Evolutionary conservation across 208 protist species (phyloP).

Genomic region (Leishmania aethiopica): DNA sequence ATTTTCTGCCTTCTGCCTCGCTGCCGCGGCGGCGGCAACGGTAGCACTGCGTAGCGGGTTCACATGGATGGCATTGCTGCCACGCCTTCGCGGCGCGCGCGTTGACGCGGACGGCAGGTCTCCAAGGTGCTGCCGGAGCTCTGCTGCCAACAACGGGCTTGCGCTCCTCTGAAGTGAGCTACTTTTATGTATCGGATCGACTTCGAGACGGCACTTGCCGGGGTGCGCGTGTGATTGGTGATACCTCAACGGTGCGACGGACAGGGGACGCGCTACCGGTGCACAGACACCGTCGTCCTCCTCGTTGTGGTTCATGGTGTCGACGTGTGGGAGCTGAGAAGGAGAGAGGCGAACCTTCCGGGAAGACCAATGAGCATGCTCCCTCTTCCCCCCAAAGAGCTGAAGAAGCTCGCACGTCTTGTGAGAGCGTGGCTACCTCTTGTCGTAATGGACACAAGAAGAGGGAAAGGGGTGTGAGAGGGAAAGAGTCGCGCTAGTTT

Average conservation of each 20-base stretch:
- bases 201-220: background rate
- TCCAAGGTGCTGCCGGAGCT: constrained; percentile 1
- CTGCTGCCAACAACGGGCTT: background rate
- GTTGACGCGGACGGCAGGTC: background rate
- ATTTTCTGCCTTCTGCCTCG: constrained; percentile 10
- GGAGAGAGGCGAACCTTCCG: background rate
- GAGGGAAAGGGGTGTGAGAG: background rate
- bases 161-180: background rate
- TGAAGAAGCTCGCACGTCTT: background rate
- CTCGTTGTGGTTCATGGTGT: background rate
- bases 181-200: background rate
- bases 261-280: background rate
- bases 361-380: background rate
- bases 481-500: background rate
- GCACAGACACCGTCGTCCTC: background rate
- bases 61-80: constrained; percentile 13
- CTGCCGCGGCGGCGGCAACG: constrained; percentile 6
- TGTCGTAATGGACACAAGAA: background rate
- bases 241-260: background rate
- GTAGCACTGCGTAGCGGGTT: constrained; percentile 5
- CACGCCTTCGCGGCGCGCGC: background rate
- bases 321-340: background rate
- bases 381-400: no score
- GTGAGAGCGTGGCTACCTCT: background rate
- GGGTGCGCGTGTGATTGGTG: background rate